Conservation (phyloP, 352 stramenopile species). For the Globisporangium takayamanum region DNA sequence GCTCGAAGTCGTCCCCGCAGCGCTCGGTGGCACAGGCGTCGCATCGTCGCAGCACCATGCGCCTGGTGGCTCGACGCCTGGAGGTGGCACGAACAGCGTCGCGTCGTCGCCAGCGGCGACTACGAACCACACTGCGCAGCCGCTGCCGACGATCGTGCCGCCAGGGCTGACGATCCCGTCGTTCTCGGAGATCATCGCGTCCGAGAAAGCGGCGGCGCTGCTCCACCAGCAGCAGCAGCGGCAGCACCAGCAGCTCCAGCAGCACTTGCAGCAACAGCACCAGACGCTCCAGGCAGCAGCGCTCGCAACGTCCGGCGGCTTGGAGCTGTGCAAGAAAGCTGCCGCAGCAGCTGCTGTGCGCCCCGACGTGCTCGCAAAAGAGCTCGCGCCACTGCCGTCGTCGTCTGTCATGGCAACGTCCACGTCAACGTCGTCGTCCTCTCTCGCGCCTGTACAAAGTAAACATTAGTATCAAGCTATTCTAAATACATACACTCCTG, state of each 20-base stretch:
- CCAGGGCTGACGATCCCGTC: slow-evolving; percentile 15
- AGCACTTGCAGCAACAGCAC: slow-evolving; percentile 11
- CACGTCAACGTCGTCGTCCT: neutral
- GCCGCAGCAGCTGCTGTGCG: slow-evolving; percentile 1
- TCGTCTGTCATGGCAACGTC: neutral
- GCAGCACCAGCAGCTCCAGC: slow-evolving; percentile 29
- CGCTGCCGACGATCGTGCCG: slow-evolving; percentile 11
- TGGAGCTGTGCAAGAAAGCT: slow-evolving; percentile 7
- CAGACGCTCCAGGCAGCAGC: slow-evolving; percentile 15
- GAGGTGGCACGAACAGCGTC: neutral
- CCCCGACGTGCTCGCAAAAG: slow-evolving; percentile 4
- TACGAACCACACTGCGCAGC: slow-evolving; percentile 8
- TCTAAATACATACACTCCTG: slow-evolving; percentile 1
- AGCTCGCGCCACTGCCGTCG: slow-evolving; percentile 6
- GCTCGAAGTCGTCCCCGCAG: slow-evolving; percentile 60
- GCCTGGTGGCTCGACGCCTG: neutral
- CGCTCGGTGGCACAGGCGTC: slow-evolving; percentile 22
- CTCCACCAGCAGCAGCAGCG: slow-evolving; percentile 17
- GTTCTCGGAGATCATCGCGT: slow-evolving; percentile 16
- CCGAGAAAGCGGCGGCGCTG: slow-evolving; percentile 12
- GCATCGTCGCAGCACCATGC: slow-evolving; percentile 18
- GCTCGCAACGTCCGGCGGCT: neutral
- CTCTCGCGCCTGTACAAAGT: slow-evolving; percentile 10
- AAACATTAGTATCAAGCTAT: slow-evolving; percentile 14
- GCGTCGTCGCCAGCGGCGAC: slow-evolving; percentile 13